phyloP scores from a whole-genome alignment of 371 early-diverging fungal species.

The Mucor circinelloides region DNA sequence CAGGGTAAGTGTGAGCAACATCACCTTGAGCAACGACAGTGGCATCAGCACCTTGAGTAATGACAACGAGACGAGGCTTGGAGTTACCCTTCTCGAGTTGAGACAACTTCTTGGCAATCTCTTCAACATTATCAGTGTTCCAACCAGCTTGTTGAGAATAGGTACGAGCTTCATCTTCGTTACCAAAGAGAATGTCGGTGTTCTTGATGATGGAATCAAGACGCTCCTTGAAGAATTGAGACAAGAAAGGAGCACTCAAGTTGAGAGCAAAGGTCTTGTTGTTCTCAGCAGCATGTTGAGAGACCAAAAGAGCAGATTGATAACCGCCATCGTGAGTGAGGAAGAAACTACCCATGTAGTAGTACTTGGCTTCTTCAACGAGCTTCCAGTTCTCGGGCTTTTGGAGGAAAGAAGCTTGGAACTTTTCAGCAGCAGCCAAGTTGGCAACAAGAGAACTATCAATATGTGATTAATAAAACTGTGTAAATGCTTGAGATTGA shows the following conservation, averaged over 20 bases:
- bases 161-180: constrained; percentile 93
- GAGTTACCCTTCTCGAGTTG: constrained; percentile 79
- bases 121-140: constrained; percentile 71
- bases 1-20: constrained; percentile 65
- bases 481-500: neutral
- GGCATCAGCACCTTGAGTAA: constrained; percentile 87
- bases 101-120: constrained; percentile 81
- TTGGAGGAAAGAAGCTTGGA: constrained; percentile 74
- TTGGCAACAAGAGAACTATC: constrained; percentile 85
- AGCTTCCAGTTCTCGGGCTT: constrained; percentile 80
- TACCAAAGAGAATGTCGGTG: constrained; percentile 92
- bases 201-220: constrained; percentile 81
- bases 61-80: constrained; percentile 85
- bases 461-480: neutral
- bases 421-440: constrained; percentile 91
- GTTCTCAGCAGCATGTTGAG: constrained; percentile 84
- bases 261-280: constrained; percentile 83
- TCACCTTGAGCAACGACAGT: constrained; percentile 77
- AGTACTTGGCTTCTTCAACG: constrained; percentile 88
- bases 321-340: constrained; percentile 77
- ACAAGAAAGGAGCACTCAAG: constrained; percentile 94
- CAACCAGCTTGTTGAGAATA: constrained; percentile 74
- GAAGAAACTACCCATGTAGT: constrained; percentile 93
- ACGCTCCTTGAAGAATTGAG: constrained; percentile 89
- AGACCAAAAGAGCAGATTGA: constrained; percentile 74